phyloP scores from a whole-genome alignment of 371 early-diverging fungal species.

The Saksenaea vasiformis region DNA sequence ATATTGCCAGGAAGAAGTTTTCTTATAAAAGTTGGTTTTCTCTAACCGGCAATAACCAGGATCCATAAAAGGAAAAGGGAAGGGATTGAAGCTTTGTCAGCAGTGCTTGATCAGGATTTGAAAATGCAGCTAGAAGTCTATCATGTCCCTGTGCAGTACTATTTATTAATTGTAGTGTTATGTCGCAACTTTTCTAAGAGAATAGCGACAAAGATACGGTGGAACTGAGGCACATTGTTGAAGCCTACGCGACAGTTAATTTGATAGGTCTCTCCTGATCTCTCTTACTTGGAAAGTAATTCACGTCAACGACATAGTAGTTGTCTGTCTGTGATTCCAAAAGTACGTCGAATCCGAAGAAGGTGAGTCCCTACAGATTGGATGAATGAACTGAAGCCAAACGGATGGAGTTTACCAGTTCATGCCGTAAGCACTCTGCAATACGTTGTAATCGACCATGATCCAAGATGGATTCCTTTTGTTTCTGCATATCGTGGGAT shows the following conservation, averaged over 20 bases:
- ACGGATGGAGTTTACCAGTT: constrained; percentile 29
- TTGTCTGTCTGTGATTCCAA: constrained; percentile 32
- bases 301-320: constrained; percentile 48
- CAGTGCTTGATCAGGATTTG: too few species aligned
- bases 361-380: constrained; percentile 38
- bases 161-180: not conserved
- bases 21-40: too few species aligned
- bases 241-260: constrained; percentile 14
- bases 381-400: not conserved
- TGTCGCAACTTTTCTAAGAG: not conserved
- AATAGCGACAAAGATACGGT: constrained; percentile 16
- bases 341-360: constrained; percentile 54
- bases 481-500: constrained; percentile 16
- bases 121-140: too few species aligned
- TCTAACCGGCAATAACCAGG: too few species aligned
- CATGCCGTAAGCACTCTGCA: constrained; percentile 28
- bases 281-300: constrained; percentile 52
- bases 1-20: too few species aligned
- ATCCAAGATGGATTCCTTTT: constrained; percentile 29
- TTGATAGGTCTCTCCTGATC: not conserved
- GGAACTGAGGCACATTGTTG: constrained; percentile 20
- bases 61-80: too few species aligned
- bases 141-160: too few species aligned
- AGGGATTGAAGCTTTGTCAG: too few species aligned
- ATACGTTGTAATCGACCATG: constrained; percentile 31